A percentile compares a stretch with the other conserved stretches of the same genome.
Evolutionary conservation across 2,329 filamentous ascomycete species (phyloP).

Genomic region (Fusarium scirpi): DNA sequence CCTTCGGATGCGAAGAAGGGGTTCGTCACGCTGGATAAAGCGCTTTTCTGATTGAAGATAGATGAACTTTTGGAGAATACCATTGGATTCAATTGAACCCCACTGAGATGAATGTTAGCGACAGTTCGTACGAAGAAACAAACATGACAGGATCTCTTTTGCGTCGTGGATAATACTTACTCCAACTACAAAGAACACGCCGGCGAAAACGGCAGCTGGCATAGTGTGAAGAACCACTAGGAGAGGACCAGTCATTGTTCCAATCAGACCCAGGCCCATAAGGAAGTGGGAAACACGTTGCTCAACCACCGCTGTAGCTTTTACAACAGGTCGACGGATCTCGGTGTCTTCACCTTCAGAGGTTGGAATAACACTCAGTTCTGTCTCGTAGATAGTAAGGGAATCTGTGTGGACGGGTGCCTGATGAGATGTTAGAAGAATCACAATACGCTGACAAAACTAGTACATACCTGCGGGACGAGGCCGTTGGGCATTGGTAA

Average conservation of each 20-base stretch:
- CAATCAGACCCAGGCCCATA: neutral
- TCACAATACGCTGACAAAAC: rapidly evolving
- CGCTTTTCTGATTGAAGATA: slow-evolving; percentile 8
- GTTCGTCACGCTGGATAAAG: slow-evolving; percentile 1
- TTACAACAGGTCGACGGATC: neutral
- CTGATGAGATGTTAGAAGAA: neutral
- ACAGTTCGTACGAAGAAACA: too few relatives aligned
- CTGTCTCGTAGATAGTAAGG: neutral
- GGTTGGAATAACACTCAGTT: neutral
- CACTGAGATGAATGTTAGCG: neutral
- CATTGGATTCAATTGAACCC: slow-evolving; percentile 9
- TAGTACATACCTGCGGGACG: neutral
- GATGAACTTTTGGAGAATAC: slow-evolving; percentile 3
- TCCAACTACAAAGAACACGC: slow-evolving; percentile 7
- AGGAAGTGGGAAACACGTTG: slow-evolving; percentile 3
- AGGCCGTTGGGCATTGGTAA: slow-evolving; percentile 1
- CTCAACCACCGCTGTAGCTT: slow-evolving; percentile 5
- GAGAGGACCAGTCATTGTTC: slow-evolving; percentile 5
- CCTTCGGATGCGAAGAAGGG: neutral
- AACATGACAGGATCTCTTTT: too few relatives aligned
- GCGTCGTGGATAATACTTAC: neutral
- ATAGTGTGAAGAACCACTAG: slow-evolving; percentile 2
- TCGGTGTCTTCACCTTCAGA: neutral
- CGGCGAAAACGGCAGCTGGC: slow-evolving; percentile 1
- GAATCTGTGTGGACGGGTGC: slow-evolving; percentile 7